A percentile compares a stretch with the other conserved stretches of the same genome.
phyloP scores from a whole-genome alignment of 177 flowering plant species.

The Vitis hybrid region DNA sequence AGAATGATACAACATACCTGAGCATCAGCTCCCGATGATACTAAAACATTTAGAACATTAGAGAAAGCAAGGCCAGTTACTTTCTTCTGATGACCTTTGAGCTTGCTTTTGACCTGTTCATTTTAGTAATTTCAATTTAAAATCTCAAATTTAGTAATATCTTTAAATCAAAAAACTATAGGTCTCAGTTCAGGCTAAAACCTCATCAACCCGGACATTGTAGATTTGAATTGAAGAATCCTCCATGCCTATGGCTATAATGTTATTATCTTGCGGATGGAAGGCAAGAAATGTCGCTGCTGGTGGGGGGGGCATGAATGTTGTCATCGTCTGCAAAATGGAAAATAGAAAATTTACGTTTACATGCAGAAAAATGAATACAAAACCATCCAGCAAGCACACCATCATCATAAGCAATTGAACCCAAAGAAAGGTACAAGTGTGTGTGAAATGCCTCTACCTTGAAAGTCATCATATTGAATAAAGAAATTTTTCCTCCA shows the following conservation, averaged over 20 bases:
- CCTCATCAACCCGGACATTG: constrained; percentile 88
- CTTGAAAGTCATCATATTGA: constrained; percentile 92
- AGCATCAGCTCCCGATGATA: constrained; percentile 92
- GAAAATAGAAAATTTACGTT: constrained; percentile 3
- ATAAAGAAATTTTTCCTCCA: constrained; percentile 83
- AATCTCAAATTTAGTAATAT: no score
- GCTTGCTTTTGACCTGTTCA: constrained; percentile 69
- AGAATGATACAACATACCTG: constrained; percentile 48
- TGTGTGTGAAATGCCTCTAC: constrained; percentile 26
- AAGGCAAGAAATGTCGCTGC: constrained; percentile 90
- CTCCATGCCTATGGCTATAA: constrained; percentile 93
- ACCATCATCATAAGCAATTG: no score
- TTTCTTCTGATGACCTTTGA: constrained; percentile 85
- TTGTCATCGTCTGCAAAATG: constrained; percentile 74
- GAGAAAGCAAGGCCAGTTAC: constrained; percentile 96
- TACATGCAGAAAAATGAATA: not conserved
- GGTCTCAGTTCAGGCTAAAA: constrained; percentile 13
- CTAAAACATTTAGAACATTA: constrained; percentile 66
- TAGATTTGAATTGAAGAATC: constrained; percentile 89
- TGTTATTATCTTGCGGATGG: constrained; percentile 88
- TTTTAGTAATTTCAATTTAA: no score
- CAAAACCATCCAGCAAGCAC: not conserved
- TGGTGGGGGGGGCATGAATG: constrained; percentile 92
- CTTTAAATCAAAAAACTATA: no score
- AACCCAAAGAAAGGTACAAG: not conserved